phyloP scores from a whole-genome alignment of 176 grass and related monocot species.

The Rhynchospora breviuscula region DNA sequence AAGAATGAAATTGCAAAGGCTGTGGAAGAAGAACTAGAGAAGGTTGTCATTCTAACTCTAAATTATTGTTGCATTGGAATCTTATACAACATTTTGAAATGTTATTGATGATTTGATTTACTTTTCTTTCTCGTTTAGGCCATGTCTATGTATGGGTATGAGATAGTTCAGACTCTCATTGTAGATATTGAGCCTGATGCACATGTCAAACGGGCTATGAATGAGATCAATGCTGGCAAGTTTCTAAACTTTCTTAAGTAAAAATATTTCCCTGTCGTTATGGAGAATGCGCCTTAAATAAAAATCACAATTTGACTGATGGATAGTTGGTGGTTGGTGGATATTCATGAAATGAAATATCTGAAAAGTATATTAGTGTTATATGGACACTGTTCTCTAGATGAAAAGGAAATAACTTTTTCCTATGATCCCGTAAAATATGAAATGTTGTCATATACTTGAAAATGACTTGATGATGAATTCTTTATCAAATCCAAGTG shows the following conservation, averaged over 20 bases:
- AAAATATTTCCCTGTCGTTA: background rate
- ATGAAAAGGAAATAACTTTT: background rate
- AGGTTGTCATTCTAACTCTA: constrained; percentile 17
- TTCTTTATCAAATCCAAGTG: constrained; percentile 8
- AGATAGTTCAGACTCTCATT: constrained; percentile 45
- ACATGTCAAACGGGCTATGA: constrained; percentile 58
- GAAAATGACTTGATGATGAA: background rate
- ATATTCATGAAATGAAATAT: background rate
- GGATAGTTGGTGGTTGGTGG: background rate
- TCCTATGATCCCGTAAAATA: background rate
- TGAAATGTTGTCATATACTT: background rate
- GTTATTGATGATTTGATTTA: constrained; percentile 25
- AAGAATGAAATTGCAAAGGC: constrained; percentile 78
- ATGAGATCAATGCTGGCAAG: constrained; percentile 77
- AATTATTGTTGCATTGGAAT: background rate
- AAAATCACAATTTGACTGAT: background rate
- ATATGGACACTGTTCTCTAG: background rate
- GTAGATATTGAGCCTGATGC: constrained; percentile 82
- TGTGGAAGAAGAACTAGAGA: constrained; percentile 82
- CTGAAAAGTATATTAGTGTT: background rate
- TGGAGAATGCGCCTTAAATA: background rate
- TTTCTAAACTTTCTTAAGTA: background rate
- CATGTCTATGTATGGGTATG: constrained; percentile 39
- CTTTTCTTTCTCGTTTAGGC: constrained; percentile 18
- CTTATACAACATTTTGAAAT: background rate